Conservation (phyloP, 805 yeast genomes). For the Dipodascus albidus region DNA sequence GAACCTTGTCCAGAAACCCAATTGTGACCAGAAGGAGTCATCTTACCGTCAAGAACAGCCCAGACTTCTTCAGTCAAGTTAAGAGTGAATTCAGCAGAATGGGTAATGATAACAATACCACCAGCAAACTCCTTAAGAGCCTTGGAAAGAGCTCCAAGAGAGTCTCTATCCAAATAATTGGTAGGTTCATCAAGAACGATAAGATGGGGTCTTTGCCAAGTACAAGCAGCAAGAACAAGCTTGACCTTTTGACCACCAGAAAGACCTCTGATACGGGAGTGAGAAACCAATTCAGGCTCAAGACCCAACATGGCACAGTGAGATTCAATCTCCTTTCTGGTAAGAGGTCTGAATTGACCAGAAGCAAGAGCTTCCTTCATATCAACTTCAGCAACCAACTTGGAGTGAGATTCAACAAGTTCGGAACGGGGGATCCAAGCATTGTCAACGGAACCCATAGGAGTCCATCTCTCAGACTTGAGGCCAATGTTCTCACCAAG, state of each 20-base stretch:
- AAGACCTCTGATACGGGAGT: constrained; percentile 99
- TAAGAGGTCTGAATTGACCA: constrained; percentile 99
- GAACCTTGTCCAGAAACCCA: constrained; percentile 99
- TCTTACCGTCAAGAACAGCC: constrained; percentile 96
- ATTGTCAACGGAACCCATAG: constrained; percentile 99
- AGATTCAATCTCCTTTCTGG: constrained; percentile 99
- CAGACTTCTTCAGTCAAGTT: constrained; percentile 99
- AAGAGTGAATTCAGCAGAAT: constrained; percentile 99
- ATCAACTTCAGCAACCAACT: constrained; percentile 99
- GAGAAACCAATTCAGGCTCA: constrained; percentile 98
- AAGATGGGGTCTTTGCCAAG: constrained; percentile 99
- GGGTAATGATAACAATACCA: constrained; percentile 99
- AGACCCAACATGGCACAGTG: constrained; percentile 98
- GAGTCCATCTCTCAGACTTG: constrained; percentile 99
- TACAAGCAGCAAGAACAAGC: constrained; percentile 98
- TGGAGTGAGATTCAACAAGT: constrained; percentile 91
- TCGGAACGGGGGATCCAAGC: constrained; percentile 99
- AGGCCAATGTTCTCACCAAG: constrained; percentile 98
- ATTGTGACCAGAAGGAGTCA: constrained; percentile 99
- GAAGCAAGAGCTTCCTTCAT: constrained; percentile 99
- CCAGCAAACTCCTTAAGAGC: constrained; percentile 98
- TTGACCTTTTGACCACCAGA: constrained; percentile 99
- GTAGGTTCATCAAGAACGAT: constrained; percentile 99
- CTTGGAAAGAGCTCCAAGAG: constrained; percentile 98
- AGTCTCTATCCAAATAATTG: constrained; percentile 97